Evolutionary conservation across 1,139 yeast genomes (phyloP).

Genomic region (Protomyces macrosporus): DNA sequence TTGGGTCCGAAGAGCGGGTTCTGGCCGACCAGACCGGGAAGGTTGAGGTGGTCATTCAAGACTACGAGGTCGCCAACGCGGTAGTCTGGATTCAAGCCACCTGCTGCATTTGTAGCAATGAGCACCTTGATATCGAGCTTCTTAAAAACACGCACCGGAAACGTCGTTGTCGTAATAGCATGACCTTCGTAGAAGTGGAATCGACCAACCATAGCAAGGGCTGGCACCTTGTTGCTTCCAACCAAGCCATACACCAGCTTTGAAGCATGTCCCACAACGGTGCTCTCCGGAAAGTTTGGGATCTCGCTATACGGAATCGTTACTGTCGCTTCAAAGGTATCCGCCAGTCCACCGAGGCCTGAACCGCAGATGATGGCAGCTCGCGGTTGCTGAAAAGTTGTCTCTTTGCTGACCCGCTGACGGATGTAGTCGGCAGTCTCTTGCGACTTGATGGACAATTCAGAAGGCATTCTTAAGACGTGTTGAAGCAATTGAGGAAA

Average conservation of each 20-base stretch:
- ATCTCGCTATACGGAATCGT: conserved; percentile 61
- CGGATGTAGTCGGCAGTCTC: conserved; percentile 35
- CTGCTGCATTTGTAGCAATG: conserved; percentile 84
- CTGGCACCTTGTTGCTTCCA: conserved; percentile 42
- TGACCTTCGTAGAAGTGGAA: conserved; percentile 74
- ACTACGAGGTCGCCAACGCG: conserved; percentile 80
- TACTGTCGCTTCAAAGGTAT: conserved; percentile 45
- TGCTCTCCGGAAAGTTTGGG: conserved; percentile 75
- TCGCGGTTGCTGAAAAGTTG: conserved; percentile 44
- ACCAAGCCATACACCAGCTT: conserved; percentile 80
- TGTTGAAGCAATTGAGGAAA: too few species aligned
- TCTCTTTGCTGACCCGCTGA: conserved; percentile 34
- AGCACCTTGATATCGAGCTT: conserved; percentile 56
- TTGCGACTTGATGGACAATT: not conserved
- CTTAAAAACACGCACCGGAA: conserved; percentile 75
- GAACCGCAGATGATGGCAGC: conserved; percentile 89
- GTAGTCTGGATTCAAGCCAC: conserved; percentile 65
- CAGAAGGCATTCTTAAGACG: not conserved
- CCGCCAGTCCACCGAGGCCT: conserved; percentile 82
- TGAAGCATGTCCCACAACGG: conserved; percentile 85
- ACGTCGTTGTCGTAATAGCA: conserved; percentile 69
- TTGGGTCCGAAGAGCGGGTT: conserved; percentile 90
- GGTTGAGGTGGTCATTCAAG: conserved; percentile 66
- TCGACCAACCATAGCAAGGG: conserved; percentile 56
- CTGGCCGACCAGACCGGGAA: conserved; percentile 84